Conservation (phyloP, 2,329 filamentous ascomycete species). For the Cadophora sp. region DNA sequence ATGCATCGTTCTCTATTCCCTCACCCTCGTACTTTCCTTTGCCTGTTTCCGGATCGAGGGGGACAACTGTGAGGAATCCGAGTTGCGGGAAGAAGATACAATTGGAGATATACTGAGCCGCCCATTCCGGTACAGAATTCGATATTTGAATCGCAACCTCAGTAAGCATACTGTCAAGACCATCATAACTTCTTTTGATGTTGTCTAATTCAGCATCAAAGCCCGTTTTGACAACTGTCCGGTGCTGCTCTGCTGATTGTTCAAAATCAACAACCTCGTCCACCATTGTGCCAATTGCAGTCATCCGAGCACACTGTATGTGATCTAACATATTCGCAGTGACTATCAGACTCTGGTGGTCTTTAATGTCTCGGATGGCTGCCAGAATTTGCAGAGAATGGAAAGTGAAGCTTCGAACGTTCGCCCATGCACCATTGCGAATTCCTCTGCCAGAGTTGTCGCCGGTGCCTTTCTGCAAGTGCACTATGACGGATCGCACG, state of each 20-base stretch:
- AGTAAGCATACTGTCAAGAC: conserved; percentile 76
- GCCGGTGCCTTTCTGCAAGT: conserved; percentile 80
- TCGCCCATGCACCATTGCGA: conserved; percentile 74
- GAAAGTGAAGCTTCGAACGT: conserved; percentile 73
- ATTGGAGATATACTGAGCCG: conserved; percentile 62
- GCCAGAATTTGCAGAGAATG: conserved; percentile 74
- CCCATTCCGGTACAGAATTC: conserved; percentile 65
- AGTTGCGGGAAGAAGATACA: conserved; percentile 93
- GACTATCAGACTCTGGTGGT: conserved; percentile 59
- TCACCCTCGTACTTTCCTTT: conserved; percentile 69
- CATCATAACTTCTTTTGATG: conserved; percentile 78
- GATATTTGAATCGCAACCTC: conserved; percentile 71
- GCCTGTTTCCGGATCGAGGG: conserved; percentile 63
- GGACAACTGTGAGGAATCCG: conserved; percentile 84
- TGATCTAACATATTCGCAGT: conserved; percentile 63
- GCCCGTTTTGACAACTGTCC: conserved; percentile 75
- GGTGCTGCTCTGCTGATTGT: conserved; percentile 68
- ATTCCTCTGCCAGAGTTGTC: conserved; percentile 52
- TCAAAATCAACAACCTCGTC: conserved; percentile 81
- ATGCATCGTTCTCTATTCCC: conserved; percentile 61
- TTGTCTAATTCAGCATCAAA: conserved; percentile 78
- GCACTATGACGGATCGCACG: conserved; percentile 70
- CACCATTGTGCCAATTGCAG: conserved; percentile 73
- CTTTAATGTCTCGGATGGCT: conserved; percentile 61
- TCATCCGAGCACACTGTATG: conserved; percentile 65